These are phyloP conservation scores for Chloromonas sp. DNA, from an alignment of 163 green algal species.

Conservation along the genomic window DNA sequence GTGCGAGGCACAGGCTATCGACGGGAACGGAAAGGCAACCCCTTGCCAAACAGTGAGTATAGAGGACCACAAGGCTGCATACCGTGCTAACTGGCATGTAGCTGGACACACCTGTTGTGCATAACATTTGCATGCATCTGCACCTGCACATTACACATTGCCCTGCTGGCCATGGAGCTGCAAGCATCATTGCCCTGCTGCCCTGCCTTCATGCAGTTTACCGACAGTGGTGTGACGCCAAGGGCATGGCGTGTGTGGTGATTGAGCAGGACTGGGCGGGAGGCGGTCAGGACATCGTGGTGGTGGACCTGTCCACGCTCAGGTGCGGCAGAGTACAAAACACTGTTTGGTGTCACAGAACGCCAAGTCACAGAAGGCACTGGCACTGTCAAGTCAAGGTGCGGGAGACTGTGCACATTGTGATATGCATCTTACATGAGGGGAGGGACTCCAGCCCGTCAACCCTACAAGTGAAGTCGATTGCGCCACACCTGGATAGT, in stretches of 20 bases:
- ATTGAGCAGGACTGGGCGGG: slow-evolving; percentile 40
- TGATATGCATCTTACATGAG: too few relatives aligned
- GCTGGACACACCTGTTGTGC: not conserved
- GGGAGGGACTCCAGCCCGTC: too few relatives aligned
- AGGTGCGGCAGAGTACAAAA: not conserved
- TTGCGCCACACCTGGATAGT: too few relatives aligned
- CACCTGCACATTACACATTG: not conserved
- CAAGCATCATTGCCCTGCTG: not conserved
- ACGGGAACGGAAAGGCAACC: slow-evolving; percentile 54
- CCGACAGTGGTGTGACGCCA: slow-evolving; percentile 67
- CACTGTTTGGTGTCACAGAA: not conserved
- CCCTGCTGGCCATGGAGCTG: not conserved
- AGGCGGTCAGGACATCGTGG: slow-evolving; percentile 24
- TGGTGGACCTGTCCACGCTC: slow-evolving; percentile 51
- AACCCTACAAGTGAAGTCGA: too few relatives aligned
- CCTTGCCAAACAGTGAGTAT: slow-evolving; percentile 49
- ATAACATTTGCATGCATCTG: not conserved
- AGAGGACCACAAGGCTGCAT: not conserved
- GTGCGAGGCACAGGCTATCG: slow-evolving; percentile 59
- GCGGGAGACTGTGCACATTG: too few relatives aligned
- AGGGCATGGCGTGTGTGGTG: slow-evolving; percentile 42
- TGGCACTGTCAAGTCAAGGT: too few relatives aligned
- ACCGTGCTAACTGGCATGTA: not conserved
- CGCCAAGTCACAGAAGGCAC: not conserved
- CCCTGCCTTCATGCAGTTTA: slow-evolving; percentile 28